Conservation (phyloP, 2,329 filamentous ascomycete species). For the Sordariomycetes sp. region DNA sequence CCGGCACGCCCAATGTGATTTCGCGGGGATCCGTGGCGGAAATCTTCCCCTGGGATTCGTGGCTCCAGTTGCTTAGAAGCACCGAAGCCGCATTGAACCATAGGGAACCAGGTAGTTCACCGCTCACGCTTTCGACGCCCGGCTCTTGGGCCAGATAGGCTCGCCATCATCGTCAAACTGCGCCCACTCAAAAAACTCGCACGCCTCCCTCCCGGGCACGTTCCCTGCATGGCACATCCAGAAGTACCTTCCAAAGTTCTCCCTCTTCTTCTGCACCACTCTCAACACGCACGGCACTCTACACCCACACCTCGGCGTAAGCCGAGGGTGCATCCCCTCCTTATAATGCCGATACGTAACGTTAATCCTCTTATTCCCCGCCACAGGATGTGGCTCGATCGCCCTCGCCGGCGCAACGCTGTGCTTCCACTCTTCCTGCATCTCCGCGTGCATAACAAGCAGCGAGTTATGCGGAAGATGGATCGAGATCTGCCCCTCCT, state of each 20-base stretch:
- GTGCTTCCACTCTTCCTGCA: slow-evolving; percentile 97
- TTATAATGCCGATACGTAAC: slow-evolving; percentile 88
- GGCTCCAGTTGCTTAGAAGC: not conserved
- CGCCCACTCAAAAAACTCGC: slow-evolving; percentile 74
- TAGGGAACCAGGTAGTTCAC: not conserved
- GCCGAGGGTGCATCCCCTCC: slow-evolving; percentile 58
- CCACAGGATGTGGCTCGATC: slow-evolving; percentile 74
- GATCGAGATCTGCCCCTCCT: slow-evolving; percentile 78
- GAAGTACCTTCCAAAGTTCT: slow-evolving; percentile 70
- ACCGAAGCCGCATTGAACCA: not conserved
- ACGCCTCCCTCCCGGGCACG: slow-evolving; percentile 54
- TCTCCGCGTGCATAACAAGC: slow-evolving; percentile 91
- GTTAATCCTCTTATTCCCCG: slow-evolving; percentile 74
- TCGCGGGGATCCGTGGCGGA: too few relatives aligned
- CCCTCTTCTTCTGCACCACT: slow-evolving; percentile 67
- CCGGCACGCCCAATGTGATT: too few relatives aligned
- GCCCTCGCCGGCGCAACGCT: slow-evolving; percentile 60
- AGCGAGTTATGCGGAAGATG: slow-evolving; percentile 91
- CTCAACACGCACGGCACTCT: slow-evolving; percentile 54
- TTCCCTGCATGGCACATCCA: slow-evolving; percentile 85
- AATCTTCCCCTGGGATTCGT: too few relatives aligned
- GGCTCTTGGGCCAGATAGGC: slow-evolving; percentile 29
- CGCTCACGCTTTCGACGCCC: not conserved
- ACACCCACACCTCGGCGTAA: slow-evolving; percentile 70
- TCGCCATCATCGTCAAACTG: slow-evolving; percentile 78